Base-by-base conservation (phyloP, 768 basidiomycete species). In the Xerocomellus intermedius region DNA sequence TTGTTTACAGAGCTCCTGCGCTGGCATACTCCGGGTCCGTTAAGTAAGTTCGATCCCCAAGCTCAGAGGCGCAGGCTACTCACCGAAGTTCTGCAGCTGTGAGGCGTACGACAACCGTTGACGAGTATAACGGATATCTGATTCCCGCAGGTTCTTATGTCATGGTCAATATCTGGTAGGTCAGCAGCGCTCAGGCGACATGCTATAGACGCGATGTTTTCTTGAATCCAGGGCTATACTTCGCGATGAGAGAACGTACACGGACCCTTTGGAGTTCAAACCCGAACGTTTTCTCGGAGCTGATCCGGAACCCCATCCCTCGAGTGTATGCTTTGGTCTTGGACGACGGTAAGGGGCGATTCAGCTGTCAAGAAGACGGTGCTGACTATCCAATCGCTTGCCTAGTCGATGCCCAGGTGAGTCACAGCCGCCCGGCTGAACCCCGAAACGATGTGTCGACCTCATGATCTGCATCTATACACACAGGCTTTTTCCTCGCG, bases 401-500 rank as follows among this genome's bases (percentile, higher is more conserved):
- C 4, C 26, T 4, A 62, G 61, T 33, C 52, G 47, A 42, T 62
- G 59, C 24, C 61, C 61, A 48, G 61, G 59, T 54, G 32, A 50
- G 45, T 22, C 1, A 35, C 17, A 10, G 19, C 8, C 24, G 13
- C 14, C 8, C 8, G 2, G 28, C 5, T 1, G 13, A 43, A 7
- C 16, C 7, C 13, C 8, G 3, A 8, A 19, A 8, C 3, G 26
- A 10, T 12, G 24, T 26, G 5, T 30, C n/a, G 24, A 10, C 8
- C 6, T 22, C 16, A 38, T 14, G n/a, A 14, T 5, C 13, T 8
- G 13, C 16, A 47, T 24, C 7, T 38, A 26, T 22, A 5, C 26
- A 19, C 26, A 12, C 55, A 67, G 71, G 73, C 1, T 33, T 64
- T 21, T 63, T 64, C 48, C 60, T 75, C 9, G 65, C 62, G 5